Base-by-base conservation (phyloP, 768 basidiomycete genomes). In the Tylopilus sp. region DNA sequence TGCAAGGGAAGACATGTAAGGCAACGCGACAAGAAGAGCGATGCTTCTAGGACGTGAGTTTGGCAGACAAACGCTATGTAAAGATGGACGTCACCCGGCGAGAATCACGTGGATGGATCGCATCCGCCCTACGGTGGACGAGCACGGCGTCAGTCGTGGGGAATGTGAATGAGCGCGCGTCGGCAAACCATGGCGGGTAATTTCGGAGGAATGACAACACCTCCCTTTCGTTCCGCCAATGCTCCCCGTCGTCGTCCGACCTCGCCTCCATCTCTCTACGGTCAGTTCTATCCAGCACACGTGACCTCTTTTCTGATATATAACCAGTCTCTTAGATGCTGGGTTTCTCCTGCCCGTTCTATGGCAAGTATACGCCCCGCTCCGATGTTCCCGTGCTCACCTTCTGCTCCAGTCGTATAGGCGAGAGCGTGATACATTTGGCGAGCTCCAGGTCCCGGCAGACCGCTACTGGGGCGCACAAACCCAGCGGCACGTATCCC, bases 381-480 rank as follows among this genome's bases (percentile, higher is more conserved):
- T 17, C 3, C 11, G n/a, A 6, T 5, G n/a, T 12, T 3, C 43
- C 8, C 15, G 1, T 39, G 17, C 43, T 44, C 35, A 55, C 53
- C 45, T 25, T 5, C 22, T 47, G 77, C 76, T 69, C 76, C 74
- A 79, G 60, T 67, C 72, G 28, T 86, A 80, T 69, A 88, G 95
- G 52, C 74, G 77, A 21, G 95, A 99, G 72, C 85, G 77, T 58
- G 97, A 98, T 70, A 98, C 97, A 3, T 98, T 99, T 68, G 97
- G 97, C 30, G 91, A 94, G 54, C 81, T 99, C 36, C 79, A 88
- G 59, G 97, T 99, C 22, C 88, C 89, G 22, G 80, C 80, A 15
- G 85, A 89, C 53, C 82, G 86, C 51, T 98, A 98, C 73, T 99
- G 95, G 93, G 97, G 97, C 53, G 95, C 95, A 17, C 97, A 98